Evolutionary conservation across 1,139 yeast genomes (phyloP).

Genomic region (Blastobotrys ciferrii): DNA sequence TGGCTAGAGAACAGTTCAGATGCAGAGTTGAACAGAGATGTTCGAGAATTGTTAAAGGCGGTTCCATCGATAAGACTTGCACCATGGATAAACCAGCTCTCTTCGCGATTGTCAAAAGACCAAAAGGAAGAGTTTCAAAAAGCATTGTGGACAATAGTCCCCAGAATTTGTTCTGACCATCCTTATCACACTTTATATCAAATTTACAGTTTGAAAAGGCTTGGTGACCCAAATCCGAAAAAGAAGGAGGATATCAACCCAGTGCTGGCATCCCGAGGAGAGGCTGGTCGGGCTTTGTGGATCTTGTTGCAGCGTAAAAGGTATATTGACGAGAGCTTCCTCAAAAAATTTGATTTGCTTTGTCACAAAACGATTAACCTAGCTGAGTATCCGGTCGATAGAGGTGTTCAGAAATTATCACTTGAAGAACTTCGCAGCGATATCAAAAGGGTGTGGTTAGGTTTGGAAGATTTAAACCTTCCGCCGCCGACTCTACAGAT

Average conservation of each 20-base stretch:
- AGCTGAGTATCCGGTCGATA: constrained; percentile 13
- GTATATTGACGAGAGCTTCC: neutral
- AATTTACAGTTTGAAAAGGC: constrained; percentile 42
- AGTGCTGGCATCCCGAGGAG: neutral
- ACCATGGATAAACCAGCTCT: constrained; percentile 80
- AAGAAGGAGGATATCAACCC: neutral
- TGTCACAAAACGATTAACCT: constrained; percentile 11
- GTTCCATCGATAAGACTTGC: constrained; percentile 63
- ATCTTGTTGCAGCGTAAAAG: neutral
- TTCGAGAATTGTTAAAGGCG: constrained; percentile 35
- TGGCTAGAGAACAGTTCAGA: constrained; percentile 68
- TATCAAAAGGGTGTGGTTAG: neutral
- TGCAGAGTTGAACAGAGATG: constrained; percentile 36
- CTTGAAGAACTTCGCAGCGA: constrained; percentile 11
- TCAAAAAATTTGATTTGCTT: constrained; percentile 10
- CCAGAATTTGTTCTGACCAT: constrained; percentile 54
- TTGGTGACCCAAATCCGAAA: neutral
- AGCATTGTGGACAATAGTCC: constrained; percentile 50
- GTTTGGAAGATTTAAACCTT: constrained; percentile 45
- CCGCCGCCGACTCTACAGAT: constrained; percentile 70
- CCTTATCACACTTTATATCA: constrained; percentile 79
- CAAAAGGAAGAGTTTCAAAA: constrained; percentile 53
- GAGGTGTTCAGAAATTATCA: constrained; percentile 2
- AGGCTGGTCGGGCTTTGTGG: constrained; percentile 11
- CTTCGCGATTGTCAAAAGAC: constrained; percentile 56